Base-by-base conservation (phyloP, 331 rosid species). In the Arachis monticola region DNA sequence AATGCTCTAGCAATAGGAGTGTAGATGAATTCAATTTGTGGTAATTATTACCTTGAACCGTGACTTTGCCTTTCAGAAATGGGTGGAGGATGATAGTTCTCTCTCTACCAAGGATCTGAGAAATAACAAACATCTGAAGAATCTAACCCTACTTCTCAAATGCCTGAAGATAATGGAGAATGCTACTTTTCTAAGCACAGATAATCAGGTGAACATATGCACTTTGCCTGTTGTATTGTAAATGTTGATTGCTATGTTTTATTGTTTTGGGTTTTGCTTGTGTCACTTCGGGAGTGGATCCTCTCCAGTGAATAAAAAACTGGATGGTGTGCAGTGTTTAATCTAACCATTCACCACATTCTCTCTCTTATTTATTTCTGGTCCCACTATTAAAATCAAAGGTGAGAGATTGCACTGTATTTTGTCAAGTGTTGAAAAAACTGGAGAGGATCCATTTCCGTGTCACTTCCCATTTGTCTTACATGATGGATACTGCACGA, bases 121-220 rank as follows among this genome's bases (percentile, higher is more conserved):
- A 78, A 76, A 60, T 31, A 79, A 82, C 50, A 81, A 80, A 77
- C 82, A 46, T 44, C 67, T 85, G 59, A 84, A 80, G 82, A 81
- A 88, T 80, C 78, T 95, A 60, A 82, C 86, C 76, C 76, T 85
- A 47, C 96, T 95, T 69, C 96, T 92, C 80, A 95, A 92, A 83
- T 88, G 99, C 82, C 85, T 95, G 89, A 92, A 92, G 89, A 90
- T 95, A 63, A 95, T 95, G 99, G 98, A 95, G 85, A 95, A 95
- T 81, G 98, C 99, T 5, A 89, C 99, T 40, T 92, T 92, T 73
- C 87, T 95, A 14, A 95, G 99, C 74, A 81, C 89, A 67, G 93
- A 87, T 74, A 95, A 95, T 80, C 99, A 95, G 97, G 99, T 95
- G 80, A 50, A 31, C 70, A 58, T 55, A 8, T 59, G 68, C 44